Evolutionary conservation across 768 basidiomycete genomes (phyloP), one percentile per base, ranked within the genome.

Genomic region (Russula brevipes): DNA sequence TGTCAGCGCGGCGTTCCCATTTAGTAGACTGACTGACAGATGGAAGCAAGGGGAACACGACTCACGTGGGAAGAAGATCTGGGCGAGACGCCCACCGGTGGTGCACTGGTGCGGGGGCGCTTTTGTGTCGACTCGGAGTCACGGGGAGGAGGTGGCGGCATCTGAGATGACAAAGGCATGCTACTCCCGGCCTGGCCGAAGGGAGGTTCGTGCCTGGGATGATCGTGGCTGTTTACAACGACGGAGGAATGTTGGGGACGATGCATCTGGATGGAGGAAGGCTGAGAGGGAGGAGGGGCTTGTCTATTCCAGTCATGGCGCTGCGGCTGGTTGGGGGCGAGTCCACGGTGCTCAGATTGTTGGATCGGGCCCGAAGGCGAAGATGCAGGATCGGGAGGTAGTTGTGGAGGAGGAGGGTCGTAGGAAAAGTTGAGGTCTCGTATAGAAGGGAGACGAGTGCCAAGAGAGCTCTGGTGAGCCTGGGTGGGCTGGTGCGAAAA

Each of bases 341-440:
- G 41, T 41, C 59, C 68, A 54, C 62, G 55, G 53, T 75, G 73
- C 51, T 76, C 75, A 47, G 63, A 71, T 51, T 71, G 68, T 24
- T 70, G 68, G 44, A 73, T 65, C 24, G 75, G 73, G 54, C 70
- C 61, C 67, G 73, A 60, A 54, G 66, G 57, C 10, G 74, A 68
- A 24, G 75, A 61, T 44, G 66, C 63, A 54, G 77, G 75, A 63
- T 77, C 76, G 35, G 72, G 70, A 59, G 62, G 57, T 6, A 59
- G 30, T 63, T 63, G 62, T 19, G 74, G 66, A 38, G 74, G n/a
- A n/a, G n/a, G 73, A 30, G 77, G 66, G 56, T 69, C 71, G 58
- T 80, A 82, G 59, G 72, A 71, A 66, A 89, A 88, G 72, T 87
- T 85, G 71, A 90, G 79, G 70, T 87, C 86, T 76, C 83, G 88